These are phyloP conservation scores for Coelastrella sp. DNA, from an alignment of 139 green algal genomes.

Conservation along the genomic window DNA sequence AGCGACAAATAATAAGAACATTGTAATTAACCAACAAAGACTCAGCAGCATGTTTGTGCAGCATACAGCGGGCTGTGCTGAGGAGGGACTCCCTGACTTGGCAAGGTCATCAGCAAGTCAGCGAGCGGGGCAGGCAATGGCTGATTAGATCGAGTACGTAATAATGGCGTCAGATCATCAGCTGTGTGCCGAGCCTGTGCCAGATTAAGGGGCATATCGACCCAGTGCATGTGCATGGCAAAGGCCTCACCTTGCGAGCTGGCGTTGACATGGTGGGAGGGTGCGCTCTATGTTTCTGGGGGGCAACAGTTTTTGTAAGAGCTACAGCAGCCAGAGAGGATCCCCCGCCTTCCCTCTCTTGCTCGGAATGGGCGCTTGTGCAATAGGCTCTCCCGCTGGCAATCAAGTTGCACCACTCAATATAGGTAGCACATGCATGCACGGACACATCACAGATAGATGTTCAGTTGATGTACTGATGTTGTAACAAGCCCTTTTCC, in stretches of 20 bases:
- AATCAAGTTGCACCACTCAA: background rate
- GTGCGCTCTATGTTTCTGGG: background rate
- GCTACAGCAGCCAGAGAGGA: background rate
- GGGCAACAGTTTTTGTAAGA: background rate
- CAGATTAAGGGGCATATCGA: background rate
- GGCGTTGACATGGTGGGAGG: constrained; percentile 64
- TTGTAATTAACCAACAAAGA: background rate
- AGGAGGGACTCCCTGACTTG: too few relatives aligned
- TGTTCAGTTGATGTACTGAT: background rate
- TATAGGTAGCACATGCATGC: background rate
- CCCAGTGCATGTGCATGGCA: background rate
- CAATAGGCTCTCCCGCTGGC: too few relatives aligned
- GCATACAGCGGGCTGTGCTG: too few relatives aligned
- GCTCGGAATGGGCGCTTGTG: background rate
- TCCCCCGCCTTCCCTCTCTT: background rate
- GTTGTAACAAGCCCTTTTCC: background rate
- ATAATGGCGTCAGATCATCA: background rate
- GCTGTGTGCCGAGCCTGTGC: background rate
- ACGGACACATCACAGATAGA: too few relatives aligned
- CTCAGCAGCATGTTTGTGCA: too few relatives aligned
- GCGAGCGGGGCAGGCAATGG: too few relatives aligned
- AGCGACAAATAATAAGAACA: background rate
- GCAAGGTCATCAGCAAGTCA: too few relatives aligned
- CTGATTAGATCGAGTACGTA: too few relatives aligned
- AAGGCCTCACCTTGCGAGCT: constrained; percentile 63